Base-by-base conservation (phyloP, 257 asterid species). In the Cruciata laevipes region DNA sequence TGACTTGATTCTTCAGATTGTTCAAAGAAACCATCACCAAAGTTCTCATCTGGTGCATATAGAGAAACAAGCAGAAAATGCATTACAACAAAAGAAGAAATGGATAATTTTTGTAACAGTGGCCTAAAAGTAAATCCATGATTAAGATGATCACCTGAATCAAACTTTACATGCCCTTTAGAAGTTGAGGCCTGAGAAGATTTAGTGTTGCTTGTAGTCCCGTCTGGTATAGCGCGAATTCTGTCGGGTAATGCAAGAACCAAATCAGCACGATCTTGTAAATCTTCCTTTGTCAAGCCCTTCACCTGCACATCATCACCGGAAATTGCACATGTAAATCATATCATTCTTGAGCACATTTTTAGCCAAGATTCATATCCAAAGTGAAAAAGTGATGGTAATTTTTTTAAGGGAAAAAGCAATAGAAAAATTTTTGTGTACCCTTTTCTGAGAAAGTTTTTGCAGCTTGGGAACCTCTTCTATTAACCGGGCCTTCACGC, bases 381-480 rank as follows among this genome's bases (percentile, higher is more conserved):
- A 6, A 23, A 0, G 4, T 0, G 8, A 35, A 4, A 35, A 35
- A 5, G 38, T 35, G 0, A 35, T 35, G 38, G 8, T 35, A 7
- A 35, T 35, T 7, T 11, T n/a, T 40, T 11, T 1, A 12, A 3
- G 49, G 37, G 40, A 7, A 7, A 40, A 40, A 55, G 3, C 58
- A 24, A 11, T 20, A 10, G 17, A 0, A 51, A 31, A 61, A 3
- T 17, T 42, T 42, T 42, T 42, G 51, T 42, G 51, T 3, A 86
- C 97, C 96, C 75, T 88, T 62, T 87, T 90, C 66, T 68, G 83
- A 23, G 96, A 83, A 30, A 93, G 93, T 57, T 90, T 93, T 63
- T 84, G 91, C 77, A 93, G 59, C 68, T 85, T 90, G 10, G 96
- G 97, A 42, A 90, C 80, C 73, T 88, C 99, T 38, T 88, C 96